These are phyloP conservation scores for Penicillium sp. DNA, from an alignment of 2,329 filamentous ascomycete genomes.

Conservation along the genomic window DNA sequence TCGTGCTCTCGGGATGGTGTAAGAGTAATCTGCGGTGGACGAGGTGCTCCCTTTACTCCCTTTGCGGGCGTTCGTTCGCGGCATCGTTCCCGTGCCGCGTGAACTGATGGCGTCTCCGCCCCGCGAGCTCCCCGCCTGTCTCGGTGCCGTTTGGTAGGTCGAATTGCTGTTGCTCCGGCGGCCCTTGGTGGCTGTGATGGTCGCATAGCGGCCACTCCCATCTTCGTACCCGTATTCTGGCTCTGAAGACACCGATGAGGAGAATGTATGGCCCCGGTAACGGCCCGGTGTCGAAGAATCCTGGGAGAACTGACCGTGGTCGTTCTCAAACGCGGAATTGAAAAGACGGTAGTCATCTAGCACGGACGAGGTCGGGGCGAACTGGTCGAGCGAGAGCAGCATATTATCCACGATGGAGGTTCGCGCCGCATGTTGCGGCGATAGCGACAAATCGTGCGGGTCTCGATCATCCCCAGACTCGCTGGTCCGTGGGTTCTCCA, in stretches of 20 bases:
- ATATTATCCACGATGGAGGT: slow-evolving; percentile 96
- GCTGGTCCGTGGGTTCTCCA: slow-evolving; percentile 35
- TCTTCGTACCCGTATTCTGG: slow-evolving; percentile 49
- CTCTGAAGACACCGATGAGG: slow-evolving; percentile 62
- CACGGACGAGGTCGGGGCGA: slow-evolving; percentile 47
- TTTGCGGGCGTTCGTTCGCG: slow-evolving; percentile 49
- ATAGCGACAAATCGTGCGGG: slow-evolving; percentile 79
- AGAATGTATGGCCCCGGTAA: slow-evolving; percentile 60
- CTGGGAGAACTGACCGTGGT: slow-evolving; percentile 33
- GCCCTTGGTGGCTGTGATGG: slow-evolving; percentile 46
- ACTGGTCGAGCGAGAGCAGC: slow-evolving; percentile 87
- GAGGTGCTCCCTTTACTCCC: slow-evolving; percentile 75
- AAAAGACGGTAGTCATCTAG: slow-evolving; percentile 41
- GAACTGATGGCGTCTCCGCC: slow-evolving; percentile 41
- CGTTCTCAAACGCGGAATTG: slow-evolving; percentile 45
- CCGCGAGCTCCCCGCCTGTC: slow-evolving; percentile 65
- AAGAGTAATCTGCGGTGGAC: slow-evolving; percentile 73
- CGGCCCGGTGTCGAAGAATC: slow-evolving; percentile 43
- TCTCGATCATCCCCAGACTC: slow-evolving; percentile 45
- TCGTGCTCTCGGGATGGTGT: slow-evolving; percentile 41
- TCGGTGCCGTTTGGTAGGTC: slow-evolving; percentile 63
- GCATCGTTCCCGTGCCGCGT: slow-evolving; percentile 30
- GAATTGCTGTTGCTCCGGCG: slow-evolving; percentile 81
- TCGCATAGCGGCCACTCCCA: slow-evolving; percentile 42
- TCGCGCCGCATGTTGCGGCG: slow-evolving; percentile 73